phyloP scores from a whole-genome alignment of 1,284 basidiomycete genomes.

The Caloboletus firmus region DNA sequence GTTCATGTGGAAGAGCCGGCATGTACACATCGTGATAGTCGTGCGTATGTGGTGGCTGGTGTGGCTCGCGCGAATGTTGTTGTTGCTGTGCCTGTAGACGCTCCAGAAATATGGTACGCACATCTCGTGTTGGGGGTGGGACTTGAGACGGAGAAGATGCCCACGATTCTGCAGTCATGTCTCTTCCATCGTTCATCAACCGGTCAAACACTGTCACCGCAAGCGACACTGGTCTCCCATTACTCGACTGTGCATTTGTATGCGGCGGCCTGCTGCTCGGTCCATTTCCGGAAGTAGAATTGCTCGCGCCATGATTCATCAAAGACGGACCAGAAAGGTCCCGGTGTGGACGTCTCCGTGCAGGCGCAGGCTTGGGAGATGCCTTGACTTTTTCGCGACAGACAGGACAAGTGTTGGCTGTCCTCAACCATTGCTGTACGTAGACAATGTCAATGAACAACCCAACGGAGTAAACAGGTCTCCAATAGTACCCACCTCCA shows the following conservation, averaged over 20 bases:
- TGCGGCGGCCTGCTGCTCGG: conserved; percentile 5
- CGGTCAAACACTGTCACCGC: conserved; percentile 22
- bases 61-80: conserved; percentile 4
- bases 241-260: conserved; percentile 7
- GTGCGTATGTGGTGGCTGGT: neutral
- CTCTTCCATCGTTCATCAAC: conserved; percentile 21
- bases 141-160: neutral
- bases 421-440: conserved; percentile 62
- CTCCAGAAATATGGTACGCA: conserved; percentile 11
- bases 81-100: conserved; percentile 19
- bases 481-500: conserved; percentile 49
- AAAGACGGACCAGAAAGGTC: conserved; percentile 2
- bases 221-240: conserved; percentile 19
- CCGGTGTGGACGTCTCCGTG: conserved; percentile 20
- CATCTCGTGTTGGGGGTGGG: conserved; percentile 7
- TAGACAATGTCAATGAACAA: neutral
- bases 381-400: conserved; percentile 53
- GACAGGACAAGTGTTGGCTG: conserved; percentile 66
- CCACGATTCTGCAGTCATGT: conserved; percentile 8
- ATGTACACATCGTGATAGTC: conserved; percentile 7
- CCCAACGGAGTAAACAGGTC: neutral
- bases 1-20: conserved; percentile 9
- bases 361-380: conserved; percentile 26
- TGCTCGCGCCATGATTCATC: conserved; percentile 7
- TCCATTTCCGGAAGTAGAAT: neutral